phyloP scores from a whole-genome alignment of 2,329 filamentous ascomycete species.

The Ceratocystis smalleyi region DNA sequence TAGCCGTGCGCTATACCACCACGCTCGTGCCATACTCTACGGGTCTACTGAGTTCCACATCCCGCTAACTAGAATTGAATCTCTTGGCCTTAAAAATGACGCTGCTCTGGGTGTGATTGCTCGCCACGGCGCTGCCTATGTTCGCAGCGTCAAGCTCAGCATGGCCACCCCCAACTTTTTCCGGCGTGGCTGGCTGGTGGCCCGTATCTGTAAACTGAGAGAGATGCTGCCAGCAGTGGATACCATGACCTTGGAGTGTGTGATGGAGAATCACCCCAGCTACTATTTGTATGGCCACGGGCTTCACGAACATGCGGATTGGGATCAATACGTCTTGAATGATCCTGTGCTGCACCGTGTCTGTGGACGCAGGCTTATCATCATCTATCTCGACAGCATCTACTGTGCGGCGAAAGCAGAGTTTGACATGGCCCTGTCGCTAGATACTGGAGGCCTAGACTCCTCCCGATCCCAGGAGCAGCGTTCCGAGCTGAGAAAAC shows the following conservation, averaged over 20 bases:
- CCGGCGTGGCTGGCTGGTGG: not conserved
- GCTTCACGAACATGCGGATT: not conserved
- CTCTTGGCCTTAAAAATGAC: conserved; percentile 12
- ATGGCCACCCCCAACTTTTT: not conserved
- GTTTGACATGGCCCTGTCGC: not conserved
- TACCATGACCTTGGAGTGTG: not conserved
- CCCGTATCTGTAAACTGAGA: not conserved
- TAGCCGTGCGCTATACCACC: conserved; percentile 24
- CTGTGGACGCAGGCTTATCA: not conserved
- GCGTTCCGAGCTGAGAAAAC: too few relatives aligned
- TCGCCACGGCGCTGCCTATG: not conserved
- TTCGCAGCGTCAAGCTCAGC: conserved; percentile 11
- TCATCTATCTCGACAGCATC: conserved; percentile 17
- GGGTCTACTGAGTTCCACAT: conserved; percentile 35
- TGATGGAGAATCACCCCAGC: not conserved
- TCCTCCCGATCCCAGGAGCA: too few relatives aligned
- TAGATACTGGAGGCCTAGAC: not conserved
- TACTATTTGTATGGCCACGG: not conserved
- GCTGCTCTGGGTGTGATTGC: not conserved
- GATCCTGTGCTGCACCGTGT: conserved; percentile 2
- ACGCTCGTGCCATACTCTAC: conserved; percentile 31
- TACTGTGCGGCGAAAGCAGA: not conserved
- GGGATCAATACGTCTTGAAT: conserved; percentile 22
- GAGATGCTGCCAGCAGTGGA: not conserved
- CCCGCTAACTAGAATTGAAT: conserved; percentile 19